Conservation (phyloP, 805 yeast genomes). For the Pichia sporocuriosa region DNA sequence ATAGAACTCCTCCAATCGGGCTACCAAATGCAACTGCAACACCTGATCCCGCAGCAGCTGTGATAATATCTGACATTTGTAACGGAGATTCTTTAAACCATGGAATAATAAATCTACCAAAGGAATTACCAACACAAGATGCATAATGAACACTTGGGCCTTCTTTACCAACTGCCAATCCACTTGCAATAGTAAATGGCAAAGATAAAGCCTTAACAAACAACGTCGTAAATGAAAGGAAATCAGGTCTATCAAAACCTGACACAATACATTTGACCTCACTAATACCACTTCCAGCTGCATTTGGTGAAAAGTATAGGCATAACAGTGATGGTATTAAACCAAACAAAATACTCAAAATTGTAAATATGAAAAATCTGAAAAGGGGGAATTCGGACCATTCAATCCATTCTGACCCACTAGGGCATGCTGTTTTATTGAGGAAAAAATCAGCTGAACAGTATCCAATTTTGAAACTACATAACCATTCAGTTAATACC, state of each 20-base stretch:
- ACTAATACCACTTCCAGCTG: conserved; percentile 96
- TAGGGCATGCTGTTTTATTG: conserved; percentile 67
- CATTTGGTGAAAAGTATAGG: conserved; percentile 68
- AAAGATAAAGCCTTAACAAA: conserved; percentile 70
- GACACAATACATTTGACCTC: conserved; percentile 93
- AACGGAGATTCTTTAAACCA: conserved; percentile 40
- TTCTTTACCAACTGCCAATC: conserved; percentile 91
- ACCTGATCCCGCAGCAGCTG: conserved; percentile 96
- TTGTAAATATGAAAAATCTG: conserved; percentile 53
- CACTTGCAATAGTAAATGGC: conserved; percentile 90
- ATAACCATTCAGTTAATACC: conserved; percentile 80
- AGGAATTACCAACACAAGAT: conserved; percentile 85
- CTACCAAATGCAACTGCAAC: conserved; percentile 98
- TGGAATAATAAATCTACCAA: conserved; percentile 46
- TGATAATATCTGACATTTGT: conserved; percentile 50
- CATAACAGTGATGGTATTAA: conserved; percentile 63
- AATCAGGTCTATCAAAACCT: conserved; percentile 77
- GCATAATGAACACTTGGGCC: conserved; percentile 99
- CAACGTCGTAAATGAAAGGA: conserved; percentile 67
- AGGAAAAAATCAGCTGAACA: conserved; percentile 61
- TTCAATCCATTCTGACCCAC: conserved; percentile 61
- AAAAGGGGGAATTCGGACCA: conserved; percentile 46
- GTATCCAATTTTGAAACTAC: conserved; percentile 70
- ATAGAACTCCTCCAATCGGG: conserved; percentile 94
- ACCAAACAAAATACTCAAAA: conserved; percentile 56